Conservation (phyloP, 257 asterid species). For the Solanum piurae region DNA sequence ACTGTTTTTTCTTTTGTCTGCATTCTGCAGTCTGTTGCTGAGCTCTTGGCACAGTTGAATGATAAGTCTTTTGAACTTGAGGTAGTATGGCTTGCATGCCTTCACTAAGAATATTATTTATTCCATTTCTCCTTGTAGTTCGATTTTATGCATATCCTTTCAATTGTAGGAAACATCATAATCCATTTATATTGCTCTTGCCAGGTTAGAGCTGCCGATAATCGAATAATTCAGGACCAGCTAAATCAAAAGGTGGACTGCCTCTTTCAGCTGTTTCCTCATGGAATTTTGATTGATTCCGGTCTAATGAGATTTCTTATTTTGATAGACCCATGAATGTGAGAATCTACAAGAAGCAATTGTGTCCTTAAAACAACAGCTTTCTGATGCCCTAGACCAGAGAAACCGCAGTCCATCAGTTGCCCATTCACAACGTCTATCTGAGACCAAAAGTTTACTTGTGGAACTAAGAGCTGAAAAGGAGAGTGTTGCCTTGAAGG, state of each 20-base stretch:
- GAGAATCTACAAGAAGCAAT: constrained; percentile 62
- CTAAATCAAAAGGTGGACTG: constrained; percentile 69
- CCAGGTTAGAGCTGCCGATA: constrained; percentile 93
- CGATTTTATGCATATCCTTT: background rate
- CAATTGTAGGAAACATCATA: background rate
- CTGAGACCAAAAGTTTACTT: constrained; percentile 27
- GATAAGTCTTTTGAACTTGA: constrained; percentile 97
- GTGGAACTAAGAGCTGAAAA: constrained; percentile 25
- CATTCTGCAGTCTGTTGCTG: constrained; percentile 54
- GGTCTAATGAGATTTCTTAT: background rate
- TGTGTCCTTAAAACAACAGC: constrained; percentile 54
- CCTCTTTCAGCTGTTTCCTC: constrained; percentile 14
- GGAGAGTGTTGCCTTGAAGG: constrained; percentile 24
- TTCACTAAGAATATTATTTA: background rate
- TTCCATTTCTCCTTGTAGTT: background rate
- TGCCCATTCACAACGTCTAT: constrained; percentile 28
- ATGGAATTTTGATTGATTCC: background rate
- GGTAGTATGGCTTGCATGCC: constrained; percentile 38
- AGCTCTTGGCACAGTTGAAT: constrained; percentile 68
- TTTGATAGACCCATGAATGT: constrained; percentile 59
- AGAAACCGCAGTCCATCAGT: constrained; percentile 25
- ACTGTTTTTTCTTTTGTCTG: constrained; percentile 10
- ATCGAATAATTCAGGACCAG: constrained; percentile 90
- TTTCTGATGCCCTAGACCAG: constrained; percentile 41
- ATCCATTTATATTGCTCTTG: constrained; percentile 11